Evolutionary conservation across 163 green algal species (phyloP).

Genomic region (Scenedesmus sp.): DNA sequence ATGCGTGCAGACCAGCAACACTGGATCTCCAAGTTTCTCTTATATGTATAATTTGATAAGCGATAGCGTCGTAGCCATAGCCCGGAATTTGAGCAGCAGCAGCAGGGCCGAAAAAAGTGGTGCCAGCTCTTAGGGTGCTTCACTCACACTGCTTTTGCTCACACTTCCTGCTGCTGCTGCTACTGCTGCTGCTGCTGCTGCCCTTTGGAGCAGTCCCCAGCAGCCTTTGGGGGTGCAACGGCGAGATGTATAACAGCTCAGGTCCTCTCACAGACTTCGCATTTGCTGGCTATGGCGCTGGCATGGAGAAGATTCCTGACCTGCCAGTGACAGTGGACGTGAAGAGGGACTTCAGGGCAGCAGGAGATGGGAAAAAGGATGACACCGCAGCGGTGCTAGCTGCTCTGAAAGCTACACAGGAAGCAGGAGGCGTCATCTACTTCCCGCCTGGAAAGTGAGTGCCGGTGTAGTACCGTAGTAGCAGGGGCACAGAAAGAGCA

Average conservation of each 20-base stretch:
- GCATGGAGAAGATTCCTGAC: conserved; percentile 41
- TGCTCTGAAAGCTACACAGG: conserved; percentile 6
- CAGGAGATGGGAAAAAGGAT: conserved; percentile 41
- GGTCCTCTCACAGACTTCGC: conserved; percentile 21
- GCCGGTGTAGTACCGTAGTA: too few species aligned
- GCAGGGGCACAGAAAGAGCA: background rate
- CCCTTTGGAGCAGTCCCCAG: background rate
- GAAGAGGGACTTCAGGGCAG: conserved; percentile 18
- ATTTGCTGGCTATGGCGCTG: conserved; percentile 40
- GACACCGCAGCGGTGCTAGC: conserved; percentile 37
- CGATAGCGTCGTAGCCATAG: background rate
- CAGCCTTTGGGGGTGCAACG: conserved; percentile 37
- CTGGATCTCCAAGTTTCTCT: background rate
- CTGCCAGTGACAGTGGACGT: conserved; percentile 34
- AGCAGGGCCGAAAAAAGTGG: background rate
- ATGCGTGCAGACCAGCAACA: background rate
- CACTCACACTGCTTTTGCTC: background rate
- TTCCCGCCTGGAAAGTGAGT: conserved; percentile 41
- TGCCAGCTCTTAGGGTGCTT: background rate
- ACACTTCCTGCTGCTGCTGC: background rate
- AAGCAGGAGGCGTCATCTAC: conserved; percentile 22
- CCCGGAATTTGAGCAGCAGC: background rate
- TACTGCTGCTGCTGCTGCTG: conserved; percentile 1
- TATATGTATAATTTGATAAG: background rate
- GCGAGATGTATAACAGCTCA: background rate